A percentile compares a stretch with the other conserved stretches of the same genome.
phyloP scores from a whole-genome alignment of 495 filamentous ascomycete genomes.

The Neurospora tetrasperma region DNA sequence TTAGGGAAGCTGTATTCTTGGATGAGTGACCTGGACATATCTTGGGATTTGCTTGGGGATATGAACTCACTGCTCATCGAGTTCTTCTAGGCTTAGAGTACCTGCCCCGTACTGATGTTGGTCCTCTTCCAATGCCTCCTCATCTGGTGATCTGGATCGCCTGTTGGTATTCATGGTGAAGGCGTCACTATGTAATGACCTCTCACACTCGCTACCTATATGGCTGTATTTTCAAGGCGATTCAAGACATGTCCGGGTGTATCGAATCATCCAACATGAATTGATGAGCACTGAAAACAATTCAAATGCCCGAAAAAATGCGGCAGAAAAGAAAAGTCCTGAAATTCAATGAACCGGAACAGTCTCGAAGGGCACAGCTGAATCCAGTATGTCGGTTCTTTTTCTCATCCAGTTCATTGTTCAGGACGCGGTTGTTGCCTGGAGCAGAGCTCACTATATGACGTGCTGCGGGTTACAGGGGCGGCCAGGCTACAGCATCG shows the following conservation, averaged over 20 bases:
- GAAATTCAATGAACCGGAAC: neutral
- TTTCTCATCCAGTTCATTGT: neutral
- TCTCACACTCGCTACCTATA: neutral
- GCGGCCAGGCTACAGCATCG: neutral
- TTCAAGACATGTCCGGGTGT: neutral
- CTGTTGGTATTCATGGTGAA: slow-evolving; percentile 18
- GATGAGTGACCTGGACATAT: neutral
- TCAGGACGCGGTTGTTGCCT: neutral
- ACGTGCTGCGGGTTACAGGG: neutral
- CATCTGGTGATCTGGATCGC: slow-evolving; percentile 31
- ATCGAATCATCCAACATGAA: neutral
- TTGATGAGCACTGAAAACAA: neutral
- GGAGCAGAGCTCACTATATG: neutral
- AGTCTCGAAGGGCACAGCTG: neutral
- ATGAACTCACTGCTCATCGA: slow-evolving; percentile 52
- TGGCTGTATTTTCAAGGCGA: neutral
- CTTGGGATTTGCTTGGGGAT: neutral
- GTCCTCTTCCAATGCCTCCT: slow-evolving; percentile 42
- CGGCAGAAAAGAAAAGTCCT: neutral
- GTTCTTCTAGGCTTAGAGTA: slow-evolving; percentile 36
- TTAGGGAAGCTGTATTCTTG: slow-evolving; percentile 57
- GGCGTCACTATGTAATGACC: neutral
- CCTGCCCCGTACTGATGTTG: slow-evolving; percentile 38
- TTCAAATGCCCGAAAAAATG: neutral
- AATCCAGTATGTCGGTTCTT: neutral